phyloP scores from a whole-genome alignment of 768 basidiomycete genomes.

The Pholiota molesta region DNA sequence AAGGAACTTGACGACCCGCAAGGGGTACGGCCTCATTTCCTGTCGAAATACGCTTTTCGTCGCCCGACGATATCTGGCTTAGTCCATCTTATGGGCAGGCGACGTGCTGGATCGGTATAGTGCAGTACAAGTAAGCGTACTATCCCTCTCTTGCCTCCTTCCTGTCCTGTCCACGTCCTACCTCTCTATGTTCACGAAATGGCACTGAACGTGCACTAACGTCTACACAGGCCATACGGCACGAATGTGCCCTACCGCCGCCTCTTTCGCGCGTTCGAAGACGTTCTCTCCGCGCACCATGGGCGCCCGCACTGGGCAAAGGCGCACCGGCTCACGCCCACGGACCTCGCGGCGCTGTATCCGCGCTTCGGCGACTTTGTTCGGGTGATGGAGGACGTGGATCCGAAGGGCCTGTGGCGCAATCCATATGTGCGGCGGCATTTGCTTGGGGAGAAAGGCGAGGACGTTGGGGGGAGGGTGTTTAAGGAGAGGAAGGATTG shows the following conservation, averaged over 20 bases:
- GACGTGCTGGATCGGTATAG: slow-evolving; percentile 95
- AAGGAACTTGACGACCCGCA: slow-evolving; percentile 64
- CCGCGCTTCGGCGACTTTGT: slow-evolving; percentile 82
- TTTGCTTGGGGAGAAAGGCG: slow-evolving; percentile 13
- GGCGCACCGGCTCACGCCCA: slow-evolving; percentile 73
- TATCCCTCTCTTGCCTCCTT: not conserved
- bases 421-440: slow-evolving; percentile 92
- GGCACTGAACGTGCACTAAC: not conserved
- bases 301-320: slow-evolving; percentile 98
- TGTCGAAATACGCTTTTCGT: slow-evolving; percentile 89
- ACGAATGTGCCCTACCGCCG: slow-evolving; percentile 79
- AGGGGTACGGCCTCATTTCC: slow-evolving; percentile 88
- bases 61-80: slow-evolving; percentile 91
- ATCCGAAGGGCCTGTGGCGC: slow-evolving; percentile 77
- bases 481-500: slow-evolving; percentile 1
- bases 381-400: slow-evolving; percentile 64
- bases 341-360: slow-evolving; percentile 67
- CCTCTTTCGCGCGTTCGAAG: slow-evolving; percentile 78
- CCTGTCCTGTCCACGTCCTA: not conserved
- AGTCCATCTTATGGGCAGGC: slow-evolving; percentile 80
- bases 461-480: slow-evolving; percentile 4
- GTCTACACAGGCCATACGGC: slow-evolving; percentile 74
- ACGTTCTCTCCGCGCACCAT: slow-evolving; percentile 64
- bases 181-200: not conserved
- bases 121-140: slow-evolving; percentile 87